phyloP scores from a whole-genome alignment of 2,329 filamentous ascomycete genomes.

The Torrubiella hemipterigena region DNA sequence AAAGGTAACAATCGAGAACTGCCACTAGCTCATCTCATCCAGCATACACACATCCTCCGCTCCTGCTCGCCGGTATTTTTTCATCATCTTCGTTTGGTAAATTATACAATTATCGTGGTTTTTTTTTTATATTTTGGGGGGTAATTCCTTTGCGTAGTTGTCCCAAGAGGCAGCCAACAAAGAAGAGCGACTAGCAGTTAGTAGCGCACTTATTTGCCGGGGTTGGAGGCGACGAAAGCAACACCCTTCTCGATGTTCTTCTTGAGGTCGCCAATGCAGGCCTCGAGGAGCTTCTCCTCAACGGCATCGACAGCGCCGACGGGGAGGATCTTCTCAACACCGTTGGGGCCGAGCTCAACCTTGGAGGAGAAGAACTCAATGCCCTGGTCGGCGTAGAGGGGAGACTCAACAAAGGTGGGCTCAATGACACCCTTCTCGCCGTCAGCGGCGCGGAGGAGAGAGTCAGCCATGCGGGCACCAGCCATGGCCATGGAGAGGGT shows the following conservation, averaged over 20 bases:
- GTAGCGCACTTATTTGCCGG: conserved; percentile 44
- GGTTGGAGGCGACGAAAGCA: conserved; percentile 46
- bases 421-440: conserved; percentile 93
- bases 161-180: no score
- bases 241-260: conserved; percentile 94
- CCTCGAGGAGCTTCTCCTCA: conserved; percentile 85
- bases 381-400: conserved; percentile 96
- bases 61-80: no score
- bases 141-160: no score
- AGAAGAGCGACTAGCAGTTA: no score
- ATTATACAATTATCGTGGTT: no score
- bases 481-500: conserved; percentile 99
- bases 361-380: conserved; percentile 93
- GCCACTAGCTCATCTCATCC: no score
- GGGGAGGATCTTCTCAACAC: conserved; percentile 86
- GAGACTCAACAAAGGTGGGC: conserved; percentile 93
- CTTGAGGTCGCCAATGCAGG: conserved; percentile 71
- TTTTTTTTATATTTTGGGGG: no score
- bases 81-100: no score
- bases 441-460: conserved; percentile 80
- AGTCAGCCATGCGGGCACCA: conserved; percentile 74
- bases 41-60: no score
- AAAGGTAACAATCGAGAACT: no score
- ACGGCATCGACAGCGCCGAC: conserved; percentile 72
- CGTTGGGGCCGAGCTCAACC: conserved; percentile 92